Base-by-base conservation (phyloP, 352 stramenopile species). In the Thraustochytrium striatum region DNA sequence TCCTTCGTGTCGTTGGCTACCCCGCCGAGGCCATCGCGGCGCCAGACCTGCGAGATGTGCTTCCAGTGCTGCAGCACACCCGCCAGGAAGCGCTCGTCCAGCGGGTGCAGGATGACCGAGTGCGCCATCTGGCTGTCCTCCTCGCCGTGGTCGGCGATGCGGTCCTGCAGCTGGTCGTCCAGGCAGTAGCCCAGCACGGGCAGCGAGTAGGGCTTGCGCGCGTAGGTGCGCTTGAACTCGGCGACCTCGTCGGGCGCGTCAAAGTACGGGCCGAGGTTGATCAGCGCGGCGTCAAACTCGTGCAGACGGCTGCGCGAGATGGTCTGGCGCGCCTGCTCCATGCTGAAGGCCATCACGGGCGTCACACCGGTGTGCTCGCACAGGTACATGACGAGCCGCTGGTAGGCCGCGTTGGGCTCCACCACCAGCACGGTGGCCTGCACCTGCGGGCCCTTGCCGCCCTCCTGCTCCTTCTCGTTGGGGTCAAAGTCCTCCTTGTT, bases 161-260 rank as follows among this genome's bases (percentile, higher is more conserved):
- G n/a, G 44, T 61, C 39, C n/a, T n/a, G n/a, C n/a, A n/a, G n/a
- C n/a, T n/a, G n/a, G n/a, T 75, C 65, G 52, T 75, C 39, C 11
- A 58, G 39, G 65, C 8, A 47, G 65, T 75, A 75, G 21, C 65
- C 65, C n/a, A 75, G 44, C 11, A 75, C 41, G 5, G 65, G 44
- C n/a, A 72, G 11, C 44, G 65, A 43, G 65, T 61, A 75, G 5
- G 65, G 65, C 44, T 58, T 32, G 5, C 9, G 3, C 33, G 30
- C 25, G 38, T 82, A 69, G 21, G 73, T 83, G 21, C 78, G 57
- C 53, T 83, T 80, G 53, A 83, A 84, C 52, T 81, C 59, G 13
- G 43, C 25, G 59, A 78, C 36, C 33, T 50, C 3, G 44, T 61
- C 62, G n/a, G 21, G 28, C 41, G 35, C 1, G 33, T 81, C 39